Percentiles rank a stretch among this genome's conserved stretches.
These are phyloP conservation scores for Cytospora leucostoma DNA, from an alignment of 2,329 filamentous ascomycete genomes.

Conservation along the genomic window DNA sequence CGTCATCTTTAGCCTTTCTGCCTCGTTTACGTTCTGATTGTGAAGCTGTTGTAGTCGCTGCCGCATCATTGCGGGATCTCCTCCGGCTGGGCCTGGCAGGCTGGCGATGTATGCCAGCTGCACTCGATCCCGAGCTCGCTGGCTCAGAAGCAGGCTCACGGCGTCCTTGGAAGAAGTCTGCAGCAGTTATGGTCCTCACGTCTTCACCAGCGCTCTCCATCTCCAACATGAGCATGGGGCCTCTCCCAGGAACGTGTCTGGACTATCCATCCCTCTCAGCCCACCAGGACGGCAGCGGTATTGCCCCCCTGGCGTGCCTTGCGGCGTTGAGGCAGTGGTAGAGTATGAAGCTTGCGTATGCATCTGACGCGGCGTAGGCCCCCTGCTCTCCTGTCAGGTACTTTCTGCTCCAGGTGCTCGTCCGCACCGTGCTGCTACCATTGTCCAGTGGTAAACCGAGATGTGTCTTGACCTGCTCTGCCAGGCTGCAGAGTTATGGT, in stretches of 20 bases:
- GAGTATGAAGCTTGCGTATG: constrained; percentile 11
- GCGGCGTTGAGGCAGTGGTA: constrained; percentile 3
- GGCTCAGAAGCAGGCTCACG: background rate
- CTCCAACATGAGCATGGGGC: constrained; percentile 5
- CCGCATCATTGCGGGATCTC: background rate
- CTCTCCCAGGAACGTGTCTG: background rate
- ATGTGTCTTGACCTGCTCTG: constrained; percentile 10
- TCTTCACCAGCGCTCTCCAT: background rate
- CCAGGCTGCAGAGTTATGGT: constrained; percentile 11
- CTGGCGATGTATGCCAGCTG: background rate
- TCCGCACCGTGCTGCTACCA: constrained; percentile 5
- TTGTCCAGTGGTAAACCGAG: constrained; percentile 13
- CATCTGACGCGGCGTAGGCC: constrained; percentile 8
- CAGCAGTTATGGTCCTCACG: background rate
- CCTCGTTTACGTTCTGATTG: background rate
- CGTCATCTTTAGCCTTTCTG: background rate
- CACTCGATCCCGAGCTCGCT: background rate
- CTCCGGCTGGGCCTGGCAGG: background rate
- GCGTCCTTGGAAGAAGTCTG: background rate
- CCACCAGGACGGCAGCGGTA: constrained; percentile 1
- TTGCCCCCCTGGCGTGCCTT: background rate
- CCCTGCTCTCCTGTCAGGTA: constrained; percentile 9
- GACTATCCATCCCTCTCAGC: constrained; percentile 7
- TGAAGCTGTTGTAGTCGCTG: background rate
- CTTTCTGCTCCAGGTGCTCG: constrained; percentile 16